phyloP scores from a whole-genome alignment of 192 early-diverging fungal species.

The Coemansia pectinata region DNA sequence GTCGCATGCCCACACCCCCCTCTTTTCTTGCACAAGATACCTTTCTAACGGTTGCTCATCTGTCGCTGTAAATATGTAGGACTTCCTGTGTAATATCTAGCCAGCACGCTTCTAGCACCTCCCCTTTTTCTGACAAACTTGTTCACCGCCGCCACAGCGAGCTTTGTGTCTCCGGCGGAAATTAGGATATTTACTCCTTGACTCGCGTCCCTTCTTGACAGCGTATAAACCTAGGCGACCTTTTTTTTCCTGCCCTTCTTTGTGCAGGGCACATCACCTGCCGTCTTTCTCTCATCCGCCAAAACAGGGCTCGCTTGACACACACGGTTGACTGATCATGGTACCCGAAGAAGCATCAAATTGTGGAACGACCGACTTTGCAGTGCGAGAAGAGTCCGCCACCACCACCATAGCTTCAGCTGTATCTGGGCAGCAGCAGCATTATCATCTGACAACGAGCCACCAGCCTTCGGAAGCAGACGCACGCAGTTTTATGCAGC shows the following conservation, averaged over 20 bases:
- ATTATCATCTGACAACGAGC: slow-evolving; percentile 1
- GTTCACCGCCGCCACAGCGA: not conserved
- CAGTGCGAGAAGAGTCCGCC: not conserved
- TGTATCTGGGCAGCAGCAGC: not conserved
- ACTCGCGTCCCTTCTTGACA: not conserved
- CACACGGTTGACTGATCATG: not conserved
- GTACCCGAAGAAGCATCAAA: not conserved
- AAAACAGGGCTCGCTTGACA: not conserved
- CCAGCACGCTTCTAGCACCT: not conserved
- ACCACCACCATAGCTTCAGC: not conserved
- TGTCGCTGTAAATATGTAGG: not conserved
- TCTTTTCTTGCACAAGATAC: not conserved
- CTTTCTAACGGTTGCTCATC: not conserved
- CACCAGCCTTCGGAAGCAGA: slow-evolving; percentile 14
- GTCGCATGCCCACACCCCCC: not conserved
- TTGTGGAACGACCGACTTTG: not conserved
- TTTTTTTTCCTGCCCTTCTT: not conserved
- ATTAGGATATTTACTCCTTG: not conserved
- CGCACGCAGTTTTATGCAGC: not conserved
- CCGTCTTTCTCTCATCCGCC: not conserved
- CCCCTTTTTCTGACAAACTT: not conserved
- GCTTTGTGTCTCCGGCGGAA: not conserved
- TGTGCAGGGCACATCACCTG: not conserved
- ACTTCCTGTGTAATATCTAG: not conserved
- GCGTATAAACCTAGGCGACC: not conserved